A percentile compares a stretch with the other conserved stretches of the same genome.
Conservation (phyloP, 371 early-diverging fungal genomes). For the Lichtheimia corymbifera region DNA sequence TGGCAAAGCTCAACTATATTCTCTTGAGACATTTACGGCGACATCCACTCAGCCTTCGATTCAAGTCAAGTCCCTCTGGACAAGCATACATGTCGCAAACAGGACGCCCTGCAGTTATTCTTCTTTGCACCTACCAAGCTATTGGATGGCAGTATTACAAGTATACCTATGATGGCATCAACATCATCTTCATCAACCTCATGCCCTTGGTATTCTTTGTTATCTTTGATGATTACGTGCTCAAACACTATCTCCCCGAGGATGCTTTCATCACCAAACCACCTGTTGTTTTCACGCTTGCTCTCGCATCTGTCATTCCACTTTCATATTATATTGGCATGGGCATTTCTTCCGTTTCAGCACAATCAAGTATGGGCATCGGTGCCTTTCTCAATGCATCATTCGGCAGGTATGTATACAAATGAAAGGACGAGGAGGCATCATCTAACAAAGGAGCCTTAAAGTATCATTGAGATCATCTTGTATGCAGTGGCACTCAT, state of each 20-base stretch:
- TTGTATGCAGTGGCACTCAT: conserved; percentile 88
- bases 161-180: conserved; percentile 95
- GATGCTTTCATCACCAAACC: conserved; percentile 59
- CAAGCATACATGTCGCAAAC: conserved; percentile 17
- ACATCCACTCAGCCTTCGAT: conserved; percentile 69
- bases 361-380: conserved; percentile 87
- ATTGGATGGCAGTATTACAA: conserved; percentile 85
- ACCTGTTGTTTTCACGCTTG: conserved; percentile 71
- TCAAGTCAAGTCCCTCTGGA: conserved; percentile 19
- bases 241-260: conserved; percentile 49
- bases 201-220: conserved; percentile 79
- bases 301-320: conserved; percentile 87
- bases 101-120: conserved; percentile 42
- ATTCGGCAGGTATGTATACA: conserved; percentile 63
- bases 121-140: conserved; percentile 80
- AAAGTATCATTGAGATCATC: conserved; percentile 91
- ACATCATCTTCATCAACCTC: conserved; percentile 94
- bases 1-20: conserved; percentile 89
- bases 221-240: conserved; percentile 77
- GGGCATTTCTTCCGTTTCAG: conserved; percentile 93
- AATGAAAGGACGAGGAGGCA: background rate
- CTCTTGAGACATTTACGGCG: conserved; percentile 74
- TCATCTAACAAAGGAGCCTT: background rate
- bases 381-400: conserved; percentile 97
- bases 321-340: conserved; percentile 96